phyloP scores from a whole-genome alignment of 2,329 filamentous ascomycete species.

The Dothidotthia symphoricarpi region DNA sequence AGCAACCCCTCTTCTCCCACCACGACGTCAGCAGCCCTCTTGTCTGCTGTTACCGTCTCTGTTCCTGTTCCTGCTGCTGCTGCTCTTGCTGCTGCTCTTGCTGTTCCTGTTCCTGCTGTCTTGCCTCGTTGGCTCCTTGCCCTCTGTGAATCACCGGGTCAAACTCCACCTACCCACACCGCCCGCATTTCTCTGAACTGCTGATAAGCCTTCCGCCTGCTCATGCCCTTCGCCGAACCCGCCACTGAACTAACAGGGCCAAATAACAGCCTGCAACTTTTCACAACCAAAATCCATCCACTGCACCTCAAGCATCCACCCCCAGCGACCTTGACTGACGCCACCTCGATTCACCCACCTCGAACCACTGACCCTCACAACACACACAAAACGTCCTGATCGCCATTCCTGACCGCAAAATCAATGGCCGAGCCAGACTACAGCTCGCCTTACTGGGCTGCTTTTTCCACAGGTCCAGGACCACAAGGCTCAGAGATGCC shows the following conservation, averaged over 20 bases:
- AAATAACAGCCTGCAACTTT: no score
- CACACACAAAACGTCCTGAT: no score
- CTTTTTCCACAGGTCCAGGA: constrained; percentile 17
- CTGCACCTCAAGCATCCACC: neutral
- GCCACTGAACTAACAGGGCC: constrained; percentile 10
- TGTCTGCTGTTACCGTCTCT: constrained; percentile 1
- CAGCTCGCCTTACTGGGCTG: constrained; percentile 16
- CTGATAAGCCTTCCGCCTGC: constrained; percentile 16
- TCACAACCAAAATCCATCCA: neutral
- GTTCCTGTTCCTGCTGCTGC: constrained; percentile 1
- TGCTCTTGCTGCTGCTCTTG: constrained; percentile 1
- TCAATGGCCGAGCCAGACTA: constrained; percentile 35
- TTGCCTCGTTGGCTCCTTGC: constrained; percentile 6
- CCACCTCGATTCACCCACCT: neutral
- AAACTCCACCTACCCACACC: constrained; percentile 13
- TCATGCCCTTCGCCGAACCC: neutral
- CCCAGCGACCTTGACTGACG: neutral
- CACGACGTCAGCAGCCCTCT: no score
- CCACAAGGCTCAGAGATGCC: constrained; percentile 20
- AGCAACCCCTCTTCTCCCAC: constrained; percentile 11
- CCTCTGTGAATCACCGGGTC: constrained; percentile 19
- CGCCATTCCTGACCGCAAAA: no score
- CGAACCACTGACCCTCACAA: no score
- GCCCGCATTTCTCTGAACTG: constrained; percentile 3
- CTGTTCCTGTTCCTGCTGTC: neutral